phyloP scores from a whole-genome alignment of 139 green algal genomes.

The Pseudopediastrum boryanum region DNA sequence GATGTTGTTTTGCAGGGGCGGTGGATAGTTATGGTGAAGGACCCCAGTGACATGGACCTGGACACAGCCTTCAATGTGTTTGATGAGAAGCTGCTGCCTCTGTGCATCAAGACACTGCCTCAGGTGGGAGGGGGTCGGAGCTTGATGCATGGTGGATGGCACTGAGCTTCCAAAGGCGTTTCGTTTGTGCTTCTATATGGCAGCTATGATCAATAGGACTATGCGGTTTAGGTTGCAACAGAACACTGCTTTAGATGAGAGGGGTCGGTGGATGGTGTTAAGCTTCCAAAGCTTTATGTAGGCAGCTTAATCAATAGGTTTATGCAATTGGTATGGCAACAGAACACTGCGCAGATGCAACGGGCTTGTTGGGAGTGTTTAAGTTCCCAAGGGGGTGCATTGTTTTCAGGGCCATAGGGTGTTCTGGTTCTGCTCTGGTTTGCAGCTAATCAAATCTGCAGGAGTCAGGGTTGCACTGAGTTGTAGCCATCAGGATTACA shows the following conservation, averaged over 20 bases:
- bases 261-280: not conserved
- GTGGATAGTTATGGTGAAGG: constrained; percentile 2
- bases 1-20: constrained; percentile 5
- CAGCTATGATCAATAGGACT: not conserved
- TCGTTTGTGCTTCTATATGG: not conserved
- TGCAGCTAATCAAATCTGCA: too few species aligned
- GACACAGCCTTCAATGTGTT: constrained; percentile 27
- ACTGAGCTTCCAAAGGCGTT: not conserved
- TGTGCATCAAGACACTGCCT: constrained; percentile 7
- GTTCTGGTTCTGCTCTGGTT: too few species aligned
- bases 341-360: too few species aligned
- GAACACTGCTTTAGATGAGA: not conserved
- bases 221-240: not conserved
- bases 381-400: too few species aligned
- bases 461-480: too few species aligned
- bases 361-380: too few species aligned
- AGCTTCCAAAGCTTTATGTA: not conserved
- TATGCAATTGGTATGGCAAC: too few species aligned
- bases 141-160: not conserved
- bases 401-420: too few species aligned
- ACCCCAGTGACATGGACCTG: constrained; percentile 19
- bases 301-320: not conserved
- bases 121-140: constrained; percentile 8
- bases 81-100: not conserved
- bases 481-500: too few species aligned